Base-by-base conservation (phyloP, 306 rosid genomes). In the Lathyrus oleraceus region DNA sequence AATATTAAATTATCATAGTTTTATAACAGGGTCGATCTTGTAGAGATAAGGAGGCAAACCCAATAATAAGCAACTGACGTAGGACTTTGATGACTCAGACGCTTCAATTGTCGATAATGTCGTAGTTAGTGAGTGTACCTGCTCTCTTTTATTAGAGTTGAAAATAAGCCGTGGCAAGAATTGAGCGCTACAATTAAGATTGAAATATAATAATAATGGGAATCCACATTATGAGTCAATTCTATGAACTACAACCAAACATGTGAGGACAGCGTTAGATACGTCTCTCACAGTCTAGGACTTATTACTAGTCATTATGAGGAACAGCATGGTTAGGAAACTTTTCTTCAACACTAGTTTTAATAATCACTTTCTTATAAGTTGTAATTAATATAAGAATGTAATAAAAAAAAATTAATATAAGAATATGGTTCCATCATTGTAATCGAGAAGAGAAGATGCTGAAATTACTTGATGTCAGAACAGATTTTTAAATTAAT, bases 211-310 rank as follows among this genome's bases (percentile, higher is more conserved):
- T 52, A 52, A 10, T 4, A 20, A 27, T 27, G 2, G 14, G 38
- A 10, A 56, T 56, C 61, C 3, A 25, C 13, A 7, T 14, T 27
- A 57, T 28, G 40, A 10, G 62, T 57, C 62, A 57, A 57, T 57
- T 57, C 12, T 57, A 0, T 57, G 62, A 17, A 30, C 63, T 57
- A 27, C 39, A 57, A 57, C 63, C 40, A 57, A 57, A 57, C 63
- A 57, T 57, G 15, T 14, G 40, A 57, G 11, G 19, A 57, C 63
- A 14, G 3, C 39, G 39, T 57, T 57, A 14, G 63, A 19, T 51
- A 20, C 14, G 0, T 4, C 20, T 51, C 3, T 2, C 19, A 57
- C 12, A 7, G 2, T 57, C 21, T 21, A 20, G 1, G 6, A 15
- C 9, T 47, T 47, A 25, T 56, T 25, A 3, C 0, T 54, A 1